Conservation (phyloP, 225 moss, liverwort and hornwort genomes). For the Sphagnum contortum region DNA sequence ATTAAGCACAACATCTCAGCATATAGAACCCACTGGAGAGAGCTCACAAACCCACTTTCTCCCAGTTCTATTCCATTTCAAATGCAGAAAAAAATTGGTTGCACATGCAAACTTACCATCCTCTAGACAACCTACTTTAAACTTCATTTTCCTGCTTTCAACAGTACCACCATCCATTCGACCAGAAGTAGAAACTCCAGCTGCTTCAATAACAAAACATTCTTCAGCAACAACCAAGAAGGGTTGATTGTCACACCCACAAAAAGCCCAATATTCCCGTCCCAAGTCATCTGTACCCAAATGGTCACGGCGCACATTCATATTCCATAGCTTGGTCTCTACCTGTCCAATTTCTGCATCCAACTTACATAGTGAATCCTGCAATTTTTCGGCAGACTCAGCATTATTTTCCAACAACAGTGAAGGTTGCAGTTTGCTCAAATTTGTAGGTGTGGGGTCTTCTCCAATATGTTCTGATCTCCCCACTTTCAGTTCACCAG, state of each 20-base stretch:
- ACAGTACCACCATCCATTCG: too few species aligned
- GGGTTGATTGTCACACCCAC: slow-evolving; percentile 55
- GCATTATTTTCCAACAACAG: slow-evolving; percentile 11
- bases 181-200: too few species aligned
- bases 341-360: slow-evolving; percentile 67
- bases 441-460: slow-evolving; percentile 18
- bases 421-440: slow-evolving; percentile 9
- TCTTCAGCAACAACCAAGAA: slow-evolving; percentile 64
- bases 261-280: slow-evolving; percentile 83
- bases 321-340: slow-evolving; percentile 54
- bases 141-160: too few species aligned
- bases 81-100: too few species aligned
- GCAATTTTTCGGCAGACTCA: not conserved
- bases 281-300: slow-evolving; percentile 84
- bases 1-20: too few species aligned
- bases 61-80: too few species aligned
- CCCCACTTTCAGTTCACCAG: too few species aligned
- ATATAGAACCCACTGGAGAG: too few species aligned
- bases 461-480: not conserved
- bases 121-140: too few species aligned
- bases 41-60: too few species aligned
- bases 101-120: too few species aligned
- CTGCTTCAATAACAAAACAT: too few species aligned
- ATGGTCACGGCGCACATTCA: slow-evolving; percentile 69
- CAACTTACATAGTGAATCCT: slow-evolving; percentile 23